phyloP scores from a whole-genome alignment of 192 early-diverging fungal genomes.

The Gigaspora rosea region DNA sequence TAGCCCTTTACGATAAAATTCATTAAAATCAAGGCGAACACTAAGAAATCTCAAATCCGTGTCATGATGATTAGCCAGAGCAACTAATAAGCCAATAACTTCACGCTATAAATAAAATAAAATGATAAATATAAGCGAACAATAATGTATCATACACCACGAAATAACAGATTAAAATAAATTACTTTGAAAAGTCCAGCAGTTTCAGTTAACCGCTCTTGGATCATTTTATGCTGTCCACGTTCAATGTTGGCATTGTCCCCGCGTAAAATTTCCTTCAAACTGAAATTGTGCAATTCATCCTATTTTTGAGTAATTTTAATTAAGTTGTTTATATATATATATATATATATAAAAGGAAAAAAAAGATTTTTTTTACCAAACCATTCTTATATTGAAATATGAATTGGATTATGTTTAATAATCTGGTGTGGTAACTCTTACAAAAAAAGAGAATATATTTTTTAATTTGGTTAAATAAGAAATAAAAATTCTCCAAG shows the following conservation, averaged over 20 bases:
- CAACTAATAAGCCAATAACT: slow-evolving; percentile 54
- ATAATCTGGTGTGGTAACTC: slow-evolving; percentile 47
- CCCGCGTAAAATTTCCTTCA: slow-evolving; percentile 42
- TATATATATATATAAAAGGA: background rate
- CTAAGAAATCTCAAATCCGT: slow-evolving; percentile 73
- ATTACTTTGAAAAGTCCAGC: slow-evolving; percentile 42
- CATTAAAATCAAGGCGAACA: slow-evolving; percentile 84
- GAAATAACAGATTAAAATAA: slow-evolving; percentile 1
- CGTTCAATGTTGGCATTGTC: slow-evolving; percentile 20
- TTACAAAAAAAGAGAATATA: slow-evolving; percentile 21
- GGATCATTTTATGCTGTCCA: slow-evolving; percentile 32
- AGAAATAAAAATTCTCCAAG: background rate
- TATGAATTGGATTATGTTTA: slow-evolving; percentile 65
- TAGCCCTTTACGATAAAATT: slow-evolving; percentile 47
- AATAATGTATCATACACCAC: background rate
- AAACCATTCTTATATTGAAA: slow-evolving; percentile 61
- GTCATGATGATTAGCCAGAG: slow-evolving; percentile 63
- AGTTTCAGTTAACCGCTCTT: slow-evolving; percentile 22
- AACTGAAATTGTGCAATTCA: slow-evolving; percentile 48
- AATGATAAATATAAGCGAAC: background rate
- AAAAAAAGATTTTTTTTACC: slow-evolving; percentile 26
- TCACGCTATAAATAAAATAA: slow-evolving; percentile 50
- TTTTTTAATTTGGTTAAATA: background rate
- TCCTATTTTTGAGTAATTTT: slow-evolving; percentile 38
- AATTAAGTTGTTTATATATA: background rate